A percentile compares a stretch with the other conserved stretches of the same genome.
Evolutionary conservation across 78 protist species (phyloP).

Genomic region (Dictyostelium capitatum): DNA sequence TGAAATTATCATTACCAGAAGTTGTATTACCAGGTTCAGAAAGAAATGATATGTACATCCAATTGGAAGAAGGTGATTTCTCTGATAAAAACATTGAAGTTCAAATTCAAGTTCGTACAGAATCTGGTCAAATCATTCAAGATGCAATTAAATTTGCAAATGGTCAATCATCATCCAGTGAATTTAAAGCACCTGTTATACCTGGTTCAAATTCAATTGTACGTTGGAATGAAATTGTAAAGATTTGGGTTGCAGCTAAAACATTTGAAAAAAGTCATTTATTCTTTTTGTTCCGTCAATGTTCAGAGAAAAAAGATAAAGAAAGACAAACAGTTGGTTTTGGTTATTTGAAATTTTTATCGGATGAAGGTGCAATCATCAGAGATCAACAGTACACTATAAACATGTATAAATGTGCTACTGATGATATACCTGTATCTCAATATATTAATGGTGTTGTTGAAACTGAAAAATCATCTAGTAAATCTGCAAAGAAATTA

Average conservation of each 20-base stretch:
- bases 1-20: slow-evolving; percentile 50
- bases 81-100: slow-evolving; percentile 76
- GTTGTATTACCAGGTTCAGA: slow-evolving; percentile 68
- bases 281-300: slow-evolving; percentile 46
- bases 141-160: slow-evolving; percentile 75
- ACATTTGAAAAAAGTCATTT: slow-evolving; percentile 39
- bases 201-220: not conserved
- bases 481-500: slow-evolving; percentile 28
- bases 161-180: slow-evolving; percentile 48
- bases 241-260: slow-evolving; percentile 66
- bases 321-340: slow-evolving; percentile 53
- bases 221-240: slow-evolving; percentile 33
- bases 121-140: slow-evolving; percentile 22
- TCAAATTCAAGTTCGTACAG: slow-evolving; percentile 28
- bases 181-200: slow-evolving; percentile 35
- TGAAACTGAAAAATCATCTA: not conserved
- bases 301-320: slow-evolving; percentile 70
- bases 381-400: slow-evolving; percentile 49
- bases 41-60: slow-evolving; percentile 66
- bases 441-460: slow-evolving; percentile 68
- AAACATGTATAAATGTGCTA: not conserved
- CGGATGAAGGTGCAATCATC: slow-evolving; percentile 56
- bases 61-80: slow-evolving; percentile 74
- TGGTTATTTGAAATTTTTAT: slow-evolving; percentile 35
- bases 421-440: slow-evolving; percentile 48